Evolutionary conservation across 2,329 filamentous ascomycete genomes (phyloP).

Genomic region (Claviceps paspali): DNA sequence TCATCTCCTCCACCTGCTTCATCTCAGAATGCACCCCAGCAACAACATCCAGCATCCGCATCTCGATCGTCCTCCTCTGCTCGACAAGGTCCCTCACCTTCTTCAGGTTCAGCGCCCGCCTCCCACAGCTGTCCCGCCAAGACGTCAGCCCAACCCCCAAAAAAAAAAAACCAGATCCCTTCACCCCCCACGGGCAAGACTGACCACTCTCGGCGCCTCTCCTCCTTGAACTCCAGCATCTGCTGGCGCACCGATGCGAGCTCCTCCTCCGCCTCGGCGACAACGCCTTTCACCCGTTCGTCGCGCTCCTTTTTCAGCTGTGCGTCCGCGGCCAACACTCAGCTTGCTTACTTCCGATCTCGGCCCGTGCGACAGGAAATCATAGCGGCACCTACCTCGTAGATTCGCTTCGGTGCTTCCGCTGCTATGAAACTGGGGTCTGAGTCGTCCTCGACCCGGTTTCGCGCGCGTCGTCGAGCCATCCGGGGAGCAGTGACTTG

Average conservation of each 20-base stretch:
- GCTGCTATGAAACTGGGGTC: constrained; percentile 12
- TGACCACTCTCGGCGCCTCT: constrained; percentile 12
- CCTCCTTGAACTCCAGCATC: constrained; percentile 10
- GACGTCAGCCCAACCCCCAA: no score
- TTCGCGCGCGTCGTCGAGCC: constrained; percentile 8
- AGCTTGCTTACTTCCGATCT: no score
- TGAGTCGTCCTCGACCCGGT: constrained; percentile 8
- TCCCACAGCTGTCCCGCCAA: constrained; percentile 7
- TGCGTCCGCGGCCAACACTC: no score
- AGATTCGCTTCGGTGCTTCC: constrained; percentile 14
- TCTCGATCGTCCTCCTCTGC: constrained; percentile 14
- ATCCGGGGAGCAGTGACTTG: constrained; percentile 3
- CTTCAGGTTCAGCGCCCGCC: constrained; percentile 7
- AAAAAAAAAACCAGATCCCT: no score
- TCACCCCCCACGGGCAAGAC: no score
- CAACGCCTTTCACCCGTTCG: constrained; percentile 11
- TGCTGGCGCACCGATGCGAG: constrained; percentile 13
- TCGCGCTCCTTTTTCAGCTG: constrained; percentile 19
- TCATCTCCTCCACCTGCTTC: constrained; percentile 14
- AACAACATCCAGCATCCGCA: constrained; percentile 13
- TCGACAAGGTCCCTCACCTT: constrained; percentile 11
- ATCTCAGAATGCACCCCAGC: constrained; percentile 8
- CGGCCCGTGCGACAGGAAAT: no score
- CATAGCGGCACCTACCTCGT: constrained; percentile 13
- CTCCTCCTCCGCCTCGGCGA: constrained; percentile 11